These are phyloP conservation scores for Lithocarpus polystachyus DNA, from an alignment of 306 rosid species.

Conservation along the genomic window DNA sequence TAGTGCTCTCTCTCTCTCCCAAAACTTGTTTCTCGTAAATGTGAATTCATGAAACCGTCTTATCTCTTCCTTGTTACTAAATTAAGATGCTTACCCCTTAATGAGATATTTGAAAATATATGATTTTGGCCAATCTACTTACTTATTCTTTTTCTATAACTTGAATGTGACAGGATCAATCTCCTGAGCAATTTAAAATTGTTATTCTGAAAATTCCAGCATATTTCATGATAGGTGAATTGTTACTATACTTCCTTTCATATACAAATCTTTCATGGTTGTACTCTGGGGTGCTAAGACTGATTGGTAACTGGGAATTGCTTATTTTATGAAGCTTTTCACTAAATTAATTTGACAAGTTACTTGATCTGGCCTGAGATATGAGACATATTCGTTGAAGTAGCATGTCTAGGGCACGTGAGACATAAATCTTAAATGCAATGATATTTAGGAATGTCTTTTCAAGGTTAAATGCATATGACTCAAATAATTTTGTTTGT, in stretches of 20 bases:
- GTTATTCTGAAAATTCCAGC: slow-evolving; percentile 66
- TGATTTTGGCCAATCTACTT: background rate
- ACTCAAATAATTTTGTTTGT: background rate
- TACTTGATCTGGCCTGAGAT: background rate
- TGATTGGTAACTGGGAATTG: background rate
- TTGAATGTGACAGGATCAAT: slow-evolving; percentile 48
- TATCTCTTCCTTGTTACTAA: background rate
- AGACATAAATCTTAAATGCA: background rate
- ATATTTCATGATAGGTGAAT: slow-evolving; percentile 61
- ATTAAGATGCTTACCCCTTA: background rate
- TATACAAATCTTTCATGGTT: background rate
- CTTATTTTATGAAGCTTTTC: background rate
- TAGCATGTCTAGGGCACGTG: background rate
- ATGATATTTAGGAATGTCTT: background rate
- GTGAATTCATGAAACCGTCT: background rate
- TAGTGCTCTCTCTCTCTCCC: background rate
- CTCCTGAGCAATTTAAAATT: slow-evolving; percentile 70
- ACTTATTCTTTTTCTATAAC: slow-evolving; percentile 1
- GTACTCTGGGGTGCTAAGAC: background rate
- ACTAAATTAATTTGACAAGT: background rate
- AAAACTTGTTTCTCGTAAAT: background rate
- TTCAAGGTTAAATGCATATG: background rate
- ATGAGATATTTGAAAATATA: background rate
- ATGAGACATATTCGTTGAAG: background rate
- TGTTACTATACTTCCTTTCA: background rate